Base-by-base conservation (phyloP, 371 early-diverging fungal genomes). In the Apophysomyces variabilis region DNA sequence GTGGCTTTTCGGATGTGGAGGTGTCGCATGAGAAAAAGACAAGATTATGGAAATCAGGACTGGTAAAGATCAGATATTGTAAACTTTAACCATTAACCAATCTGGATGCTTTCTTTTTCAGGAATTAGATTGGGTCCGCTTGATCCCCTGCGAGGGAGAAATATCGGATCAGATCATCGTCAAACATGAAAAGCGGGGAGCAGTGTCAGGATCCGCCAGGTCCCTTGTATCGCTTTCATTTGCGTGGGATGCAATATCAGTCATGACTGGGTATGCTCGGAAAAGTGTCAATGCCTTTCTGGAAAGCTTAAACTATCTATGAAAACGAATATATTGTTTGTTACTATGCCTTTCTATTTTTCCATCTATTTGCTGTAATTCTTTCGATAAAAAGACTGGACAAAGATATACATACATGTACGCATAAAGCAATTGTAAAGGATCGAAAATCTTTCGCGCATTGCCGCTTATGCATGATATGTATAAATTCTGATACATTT, bases 51-150 rank as follows among this genome's bases (percentile, higher is more conserved):
- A 70, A 70, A 59, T 46, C 70, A 18, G 70, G 70, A 14, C 54
- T 70, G 61, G 70, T 70, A 70, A 62, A 59, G 12, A 41, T 16
- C 3, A 16, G 21, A 21, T 50, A 21, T 9, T n/a, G 16, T 11
- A 41, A 41, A 38, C 3, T 50, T 13, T 9, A 3, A n/a, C 16
- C 21, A 39, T 35, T 18, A 21, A 54, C 38, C 16, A 18, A 32
- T 43, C 13, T 41, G 41, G 8, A 11, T 41, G 32, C n/a, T 18
- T 45, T 44, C 16, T 1, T 56, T 16, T 37, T 44, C 38, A 69
- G 69, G 69, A 69, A 44, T 35, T 69, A 11, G 69, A 69, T 47
- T 69, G 69, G 69, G 69, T 65, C 0, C 65, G 62, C 5, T 61
- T 68, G 14, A 6, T 61, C 5, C 69, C 69, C 0, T 50, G 54